Conservation (phyloP, 169 alveolate species). For the Plasmodium chabaudi region DNA sequence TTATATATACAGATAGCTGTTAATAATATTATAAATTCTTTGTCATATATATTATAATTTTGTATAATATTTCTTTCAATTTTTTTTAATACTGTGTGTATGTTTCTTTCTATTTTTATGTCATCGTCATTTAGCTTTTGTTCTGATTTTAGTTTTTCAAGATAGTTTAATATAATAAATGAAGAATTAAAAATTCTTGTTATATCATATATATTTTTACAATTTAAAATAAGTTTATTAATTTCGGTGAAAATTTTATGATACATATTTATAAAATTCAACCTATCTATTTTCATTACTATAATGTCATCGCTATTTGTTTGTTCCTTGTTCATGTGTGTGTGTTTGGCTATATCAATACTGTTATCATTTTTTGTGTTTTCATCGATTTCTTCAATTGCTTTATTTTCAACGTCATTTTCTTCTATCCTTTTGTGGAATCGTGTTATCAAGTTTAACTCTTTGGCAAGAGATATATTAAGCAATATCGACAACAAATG, state of each 20-base stretch:
- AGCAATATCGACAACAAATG: constrained; percentile 44
- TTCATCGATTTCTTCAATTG: not conserved
- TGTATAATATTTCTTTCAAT: constrained; percentile 69
- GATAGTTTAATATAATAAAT: constrained; percentile 33
- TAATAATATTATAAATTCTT: constrained; percentile 51
- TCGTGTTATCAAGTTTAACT: constrained; percentile 24
- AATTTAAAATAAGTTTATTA: constrained; percentile 51
- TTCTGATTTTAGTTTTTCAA: constrained; percentile 38
- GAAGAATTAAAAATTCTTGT: constrained; percentile 68
- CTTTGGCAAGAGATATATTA: constrained; percentile 32
- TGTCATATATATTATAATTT: constrained; percentile 34
- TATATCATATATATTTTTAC: constrained; percentile 64
- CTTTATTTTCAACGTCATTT: not conserved
- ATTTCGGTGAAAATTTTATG: constrained; percentile 37
- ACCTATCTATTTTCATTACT: not conserved
- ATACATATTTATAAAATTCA: constrained; percentile 19
- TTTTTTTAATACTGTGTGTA: constrained; percentile 16
- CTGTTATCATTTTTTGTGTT: not conserved
- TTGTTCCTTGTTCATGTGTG: not conserved
- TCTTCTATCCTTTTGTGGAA: no score
- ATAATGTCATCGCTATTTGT: not conserved
- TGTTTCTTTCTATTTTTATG: constrained; percentile 9
- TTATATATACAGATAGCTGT: constrained; percentile 68
- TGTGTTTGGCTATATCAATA: constrained; percentile 1
- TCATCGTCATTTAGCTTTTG: constrained; percentile 9